Base-by-base conservation (phyloP, 371 early-diverging fungal species). In the Actinomortierella ambigua region DNA sequence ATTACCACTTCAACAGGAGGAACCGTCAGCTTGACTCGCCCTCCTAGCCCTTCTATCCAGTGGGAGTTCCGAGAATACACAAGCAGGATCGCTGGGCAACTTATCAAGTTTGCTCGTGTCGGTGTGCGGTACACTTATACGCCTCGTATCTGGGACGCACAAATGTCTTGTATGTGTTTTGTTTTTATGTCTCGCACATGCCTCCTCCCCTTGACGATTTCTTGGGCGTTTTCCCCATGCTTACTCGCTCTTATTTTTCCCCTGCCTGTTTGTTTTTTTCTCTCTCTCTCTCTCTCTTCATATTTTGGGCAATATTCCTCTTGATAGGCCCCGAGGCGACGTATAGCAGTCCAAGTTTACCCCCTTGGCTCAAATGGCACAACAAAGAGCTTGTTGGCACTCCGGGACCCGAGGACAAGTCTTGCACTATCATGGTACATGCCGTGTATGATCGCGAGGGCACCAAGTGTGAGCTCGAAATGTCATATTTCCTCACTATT, bases 141-240 rank as follows among this genome's bases (percentile, higher is more conserved):
- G 5, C 90, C 90, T 26, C 70, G 76, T 8, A 78, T 89, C 26
- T 88, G 84, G 85, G 90, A 89, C 61, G 90, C 90, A 1, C 88
- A 89, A 62, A 76, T 86, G 62, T 78, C 79, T 52, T 65, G 79
- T 80, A 76, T 34, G 78, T 50, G 11, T 62, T 53, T 49, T 59
- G 23, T 53, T 22, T 52, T 26, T 58, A 15, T 13, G 18, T 59
- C 6, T 13, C 18, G 24, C n/a, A 29, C 14, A 42, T 29, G 18
- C n/a, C n/a, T n/a, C n/a, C n/a, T n/a, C n/a, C n/a, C n/a, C n/a
- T n/a, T n/a, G n/a, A n/a, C 20, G 24, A 13, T 27, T 22, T 62
- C 39, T 50, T 18, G 29, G 44, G 49, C 41, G 20, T 42, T 46
- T 11, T 43, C 49, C 49, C 28, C 24, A 11, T 15, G 34, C 11